Conservation (phyloP, 257 asterid genomes). For the Primulina eburnea region DNA sequence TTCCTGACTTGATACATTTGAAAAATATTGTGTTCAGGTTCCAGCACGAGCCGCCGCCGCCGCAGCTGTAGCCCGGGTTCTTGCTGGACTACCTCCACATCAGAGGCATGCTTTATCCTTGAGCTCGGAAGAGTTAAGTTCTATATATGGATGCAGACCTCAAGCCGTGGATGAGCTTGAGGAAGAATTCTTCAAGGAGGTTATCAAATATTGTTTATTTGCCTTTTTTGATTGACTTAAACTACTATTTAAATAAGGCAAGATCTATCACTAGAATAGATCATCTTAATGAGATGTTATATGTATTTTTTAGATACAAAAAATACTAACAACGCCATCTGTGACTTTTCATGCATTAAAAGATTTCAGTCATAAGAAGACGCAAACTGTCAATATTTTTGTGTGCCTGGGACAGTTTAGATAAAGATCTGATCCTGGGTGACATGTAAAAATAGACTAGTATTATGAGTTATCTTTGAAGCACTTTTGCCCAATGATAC, state of each 20-base stretch:
- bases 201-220: slow-evolving; percentile 30
- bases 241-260: slow-evolving; percentile 7
- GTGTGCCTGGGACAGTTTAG: slow-evolving; percentile 2
- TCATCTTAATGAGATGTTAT: slow-evolving; percentile 18
- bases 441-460: background rate
- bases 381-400: slow-evolving; percentile 13
- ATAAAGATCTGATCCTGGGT: background rate
- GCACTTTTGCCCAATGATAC: slow-evolving; percentile 7
- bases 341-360: slow-evolving; percentile 17
- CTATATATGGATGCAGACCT: slow-evolving; percentile 76
- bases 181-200: slow-evolving; percentile 92
- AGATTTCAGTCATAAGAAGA: slow-evolving; percentile 13
- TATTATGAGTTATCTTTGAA: background rate
- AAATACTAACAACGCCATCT: slow-evolving; percentile 12
- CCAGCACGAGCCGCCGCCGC: slow-evolving; percentile 99
- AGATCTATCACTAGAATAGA: background rate
- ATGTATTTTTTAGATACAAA: background rate
- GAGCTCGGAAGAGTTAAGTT: slow-evolving; percentile 81
- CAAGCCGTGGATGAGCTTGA: slow-evolving; percentile 70
- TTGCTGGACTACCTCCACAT: slow-evolving; percentile 92
- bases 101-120: slow-evolving; percentile 74
- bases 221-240: slow-evolving; percentile 21
- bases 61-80: slow-evolving; percentile 92
- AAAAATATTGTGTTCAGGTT: slow-evolving; percentile 49
- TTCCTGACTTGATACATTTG: slow-evolving; percentile 18